Conservation (phyloP, 164 flowering plant genomes). For the Litsea cubeba region DNA sequence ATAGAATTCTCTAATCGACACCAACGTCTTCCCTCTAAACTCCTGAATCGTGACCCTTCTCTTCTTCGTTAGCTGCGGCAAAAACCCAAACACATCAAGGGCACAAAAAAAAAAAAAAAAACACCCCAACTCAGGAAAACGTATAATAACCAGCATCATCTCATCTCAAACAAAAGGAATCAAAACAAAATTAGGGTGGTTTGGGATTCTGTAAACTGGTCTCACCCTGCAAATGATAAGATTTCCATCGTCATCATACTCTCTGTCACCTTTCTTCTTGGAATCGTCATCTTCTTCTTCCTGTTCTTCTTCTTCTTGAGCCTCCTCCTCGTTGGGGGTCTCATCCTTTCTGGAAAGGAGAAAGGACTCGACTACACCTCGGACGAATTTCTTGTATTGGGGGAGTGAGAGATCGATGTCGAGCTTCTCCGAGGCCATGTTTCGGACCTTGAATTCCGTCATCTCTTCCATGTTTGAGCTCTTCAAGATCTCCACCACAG, state of each 20-base stretch:
- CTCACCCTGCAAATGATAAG: constrained; percentile 77
- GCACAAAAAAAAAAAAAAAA: background rate
- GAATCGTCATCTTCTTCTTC: constrained; percentile 18
- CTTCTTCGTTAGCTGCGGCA: constrained; percentile 58
- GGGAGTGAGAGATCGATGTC: constrained; percentile 47
- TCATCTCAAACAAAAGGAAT: background rate
- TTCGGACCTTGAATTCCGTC: constrained; percentile 66
- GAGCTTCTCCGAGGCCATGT: constrained; percentile 48
- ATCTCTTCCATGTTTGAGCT: constrained; percentile 48
- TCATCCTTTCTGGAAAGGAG: constrained; percentile 26
- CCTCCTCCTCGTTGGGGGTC: constrained; percentile 9
- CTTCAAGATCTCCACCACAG: constrained; percentile 47
- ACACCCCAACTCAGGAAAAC: background rate
- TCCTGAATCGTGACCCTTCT: constrained; percentile 85
- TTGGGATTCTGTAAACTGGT: background rate
- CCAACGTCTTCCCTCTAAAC: constrained; percentile 79
- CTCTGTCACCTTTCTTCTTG: constrained; percentile 26
- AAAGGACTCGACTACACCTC: constrained; percentile 50
- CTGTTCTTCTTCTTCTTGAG: constrained; percentile 4
- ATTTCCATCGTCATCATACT: constrained; percentile 79
- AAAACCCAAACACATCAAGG: background rate
- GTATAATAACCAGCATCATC: background rate
- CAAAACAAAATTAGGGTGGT: background rate
- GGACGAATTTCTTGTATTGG: constrained; percentile 42
- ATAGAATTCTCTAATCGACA: constrained; percentile 85